These are phyloP conservation scores for Luvunga scandens DNA, from an alignment of 345 rosid genomes.

Conservation along the genomic window DNA sequence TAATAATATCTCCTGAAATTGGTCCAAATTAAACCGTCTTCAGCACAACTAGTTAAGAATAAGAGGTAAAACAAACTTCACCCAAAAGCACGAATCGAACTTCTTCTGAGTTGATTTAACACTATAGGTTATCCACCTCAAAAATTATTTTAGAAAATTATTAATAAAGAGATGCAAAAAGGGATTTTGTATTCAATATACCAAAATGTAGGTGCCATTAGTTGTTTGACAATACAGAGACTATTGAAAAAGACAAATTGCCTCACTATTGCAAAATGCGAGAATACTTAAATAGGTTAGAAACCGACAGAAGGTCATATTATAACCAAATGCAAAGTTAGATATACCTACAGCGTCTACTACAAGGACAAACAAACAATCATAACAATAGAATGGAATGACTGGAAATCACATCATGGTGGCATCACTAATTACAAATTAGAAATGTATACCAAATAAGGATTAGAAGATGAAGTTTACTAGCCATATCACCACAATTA, in stretches of 20 bases:
- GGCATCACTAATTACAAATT: background rate
- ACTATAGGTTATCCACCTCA: background rate
- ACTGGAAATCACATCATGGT: background rate
- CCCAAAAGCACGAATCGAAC: background rate
- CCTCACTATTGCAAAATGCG: background rate
- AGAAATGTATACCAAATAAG: background rate
- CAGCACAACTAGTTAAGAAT: background rate
- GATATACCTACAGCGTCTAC: background rate
- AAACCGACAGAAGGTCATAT: constrained; percentile 2
- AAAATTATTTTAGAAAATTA: background rate
- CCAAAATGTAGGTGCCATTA: background rate
- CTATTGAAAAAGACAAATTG: background rate
- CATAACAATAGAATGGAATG: background rate
- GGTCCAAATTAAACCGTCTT: background rate
- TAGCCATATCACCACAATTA: background rate
- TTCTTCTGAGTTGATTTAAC: background rate
- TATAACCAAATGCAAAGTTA: background rate
- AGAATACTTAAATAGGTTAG: background rate
- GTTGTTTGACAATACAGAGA: constrained; percentile 2
- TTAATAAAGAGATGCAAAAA: background rate
- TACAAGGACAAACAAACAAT: background rate
- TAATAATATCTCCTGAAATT: constrained; percentile 75
- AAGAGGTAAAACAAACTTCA: constrained; percentile 8
- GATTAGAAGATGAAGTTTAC: background rate
- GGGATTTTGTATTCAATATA: background rate